These are phyloP conservation scores for Boletus sp. DNA, from an alignment of 768 basidiomycete species.

Conservation along the genomic window DNA sequence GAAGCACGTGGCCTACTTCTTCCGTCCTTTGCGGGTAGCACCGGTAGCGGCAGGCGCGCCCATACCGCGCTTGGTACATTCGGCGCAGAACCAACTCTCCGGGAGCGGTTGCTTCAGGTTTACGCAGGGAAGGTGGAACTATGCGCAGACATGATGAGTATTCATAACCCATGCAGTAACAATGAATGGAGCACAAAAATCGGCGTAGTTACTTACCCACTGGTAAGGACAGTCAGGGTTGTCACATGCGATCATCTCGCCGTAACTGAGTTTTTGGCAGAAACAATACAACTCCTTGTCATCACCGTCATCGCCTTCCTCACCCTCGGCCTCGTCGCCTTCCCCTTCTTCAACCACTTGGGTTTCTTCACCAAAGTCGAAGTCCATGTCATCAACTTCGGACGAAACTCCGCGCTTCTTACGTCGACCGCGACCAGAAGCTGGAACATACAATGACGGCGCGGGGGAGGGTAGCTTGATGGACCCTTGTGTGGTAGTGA, in stretches of 20 bases:
- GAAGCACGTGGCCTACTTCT: conserved; percentile 32
- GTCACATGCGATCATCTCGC: conserved; percentile 69
- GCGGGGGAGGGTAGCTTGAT: conserved; percentile 37
- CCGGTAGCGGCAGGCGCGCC: conserved; percentile 28
- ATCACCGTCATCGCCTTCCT: conserved; percentile 51
- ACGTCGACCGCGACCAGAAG: conserved; percentile 32
- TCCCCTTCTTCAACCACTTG: conserved; percentile 32
- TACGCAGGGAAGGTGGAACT: conserved; percentile 68
- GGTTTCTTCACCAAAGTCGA: conserved; percentile 33
- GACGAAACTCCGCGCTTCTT: conserved; percentile 37
- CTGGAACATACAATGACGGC: conserved; percentile 29
- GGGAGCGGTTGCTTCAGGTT: conserved; percentile 55
- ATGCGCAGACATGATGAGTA: conserved; percentile 11
- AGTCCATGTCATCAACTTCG: conserved; percentile 35
- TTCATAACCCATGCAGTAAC: conserved; percentile 1
- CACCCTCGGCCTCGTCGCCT: conserved; percentile 38
- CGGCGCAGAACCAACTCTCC: conserved; percentile 58
- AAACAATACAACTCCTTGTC: conserved; percentile 62
- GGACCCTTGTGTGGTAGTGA: conserved; percentile 29
- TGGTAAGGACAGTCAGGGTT: conserved; percentile 54
- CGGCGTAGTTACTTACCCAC: conserved; percentile 49
- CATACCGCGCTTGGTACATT: conserved; percentile 44
- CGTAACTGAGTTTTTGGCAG: conserved; percentile 62
- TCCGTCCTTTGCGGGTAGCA: conserved; percentile 41
- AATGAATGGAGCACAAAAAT: background rate